Evolutionary conservation across 768 basidiomycete genomes (phyloP).

Genomic region (Sporobolomyces pararoseus): DNA sequence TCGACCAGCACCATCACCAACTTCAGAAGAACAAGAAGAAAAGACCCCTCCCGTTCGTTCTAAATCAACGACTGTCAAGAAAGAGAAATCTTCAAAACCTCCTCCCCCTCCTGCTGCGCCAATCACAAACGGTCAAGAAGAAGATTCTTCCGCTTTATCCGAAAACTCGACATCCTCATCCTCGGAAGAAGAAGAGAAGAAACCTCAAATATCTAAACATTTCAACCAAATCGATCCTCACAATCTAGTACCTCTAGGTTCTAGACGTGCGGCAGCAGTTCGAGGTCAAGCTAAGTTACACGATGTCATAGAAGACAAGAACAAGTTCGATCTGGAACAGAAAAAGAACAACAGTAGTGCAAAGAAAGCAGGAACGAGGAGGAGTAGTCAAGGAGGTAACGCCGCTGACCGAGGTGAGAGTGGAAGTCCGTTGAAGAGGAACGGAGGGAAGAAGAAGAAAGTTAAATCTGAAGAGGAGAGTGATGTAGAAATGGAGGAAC

Average conservation of each 20-base stretch:
- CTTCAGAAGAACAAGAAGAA: no score
- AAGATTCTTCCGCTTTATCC: background rate
- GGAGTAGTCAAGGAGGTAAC: slow-evolving; percentile 3
- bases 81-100: background rate
- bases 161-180: slow-evolving; percentile 53
- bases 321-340: slow-evolving; percentile 64
- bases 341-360: slow-evolving; percentile 48
- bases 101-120: background rate
- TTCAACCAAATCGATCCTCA: slow-evolving; percentile 18
- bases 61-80: background rate
- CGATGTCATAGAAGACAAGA: slow-evolving; percentile 37
- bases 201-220: slow-evolving; percentile 13
- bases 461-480: background rate
- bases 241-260: slow-evolving; percentile 18
- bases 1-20: no score
- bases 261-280: slow-evolving; percentile 26
- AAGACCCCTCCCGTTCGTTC: no score
- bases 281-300: slow-evolving; percentile 13
- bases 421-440: slow-evolving; percentile 24
- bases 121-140: slow-evolving; percentile 3
- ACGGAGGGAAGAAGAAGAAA: slow-evolving; percentile 1
- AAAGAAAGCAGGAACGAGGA: slow-evolving; percentile 16
- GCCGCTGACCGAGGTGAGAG: background rate
- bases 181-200: slow-evolving; percentile 67
- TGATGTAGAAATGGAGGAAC: slow-evolving; percentile 40